Base-by-base conservation (phyloP, 306 rosid species). In the Ormosia semicastrata region DNA sequence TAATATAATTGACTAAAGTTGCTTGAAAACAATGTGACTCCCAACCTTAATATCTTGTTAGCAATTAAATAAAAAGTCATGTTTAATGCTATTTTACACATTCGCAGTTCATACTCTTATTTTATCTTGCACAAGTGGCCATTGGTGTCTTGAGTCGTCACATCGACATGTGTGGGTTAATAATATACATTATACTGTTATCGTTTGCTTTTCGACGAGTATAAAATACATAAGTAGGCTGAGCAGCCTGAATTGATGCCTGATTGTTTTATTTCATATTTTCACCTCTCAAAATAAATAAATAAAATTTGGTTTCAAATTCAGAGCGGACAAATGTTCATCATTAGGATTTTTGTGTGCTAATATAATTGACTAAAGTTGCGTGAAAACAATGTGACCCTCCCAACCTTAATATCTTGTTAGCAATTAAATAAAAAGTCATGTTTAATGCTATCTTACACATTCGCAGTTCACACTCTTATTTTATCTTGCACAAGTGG, bases 381-480 rank as follows among this genome's bases (percentile, higher is more conserved):
- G 40, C 37, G 36, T 65, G 73, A 64, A 77, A 52, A 64, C 66
- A 77, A 65, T 50, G 63, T 76, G 39, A 57, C 79, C n/a, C n/a
- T 44, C 50, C 71, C 71, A 62, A 46, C 34, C 2, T 15, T 37
- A 73, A 60, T 59, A 59, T 75, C 56, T 15, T 6, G 24, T 32
- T 32, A 62, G 62, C 49, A 18, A 34, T 29, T 47, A 47, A 30
- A 40, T 7, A 44, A 44, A 76, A 64, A 3, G 59, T 75, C 32
- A 75, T 75, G 60, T 60, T 75, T 32, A 75, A 33, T 29, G 71
- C 36, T 75, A 65, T 60, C 44, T 36, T 60, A 3, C n/a, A 43
- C 44, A 18, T 75, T 41, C 10, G 1, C 24, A 24, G 24, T 24
- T 24, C 0, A 24, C 24, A 24, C 24, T 24, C 24, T 40, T 5